These are phyloP conservation scores for Chalciporus piperatus DNA, from an alignment of 768 basidiomycete species.

Conservation along the genomic window DNA sequence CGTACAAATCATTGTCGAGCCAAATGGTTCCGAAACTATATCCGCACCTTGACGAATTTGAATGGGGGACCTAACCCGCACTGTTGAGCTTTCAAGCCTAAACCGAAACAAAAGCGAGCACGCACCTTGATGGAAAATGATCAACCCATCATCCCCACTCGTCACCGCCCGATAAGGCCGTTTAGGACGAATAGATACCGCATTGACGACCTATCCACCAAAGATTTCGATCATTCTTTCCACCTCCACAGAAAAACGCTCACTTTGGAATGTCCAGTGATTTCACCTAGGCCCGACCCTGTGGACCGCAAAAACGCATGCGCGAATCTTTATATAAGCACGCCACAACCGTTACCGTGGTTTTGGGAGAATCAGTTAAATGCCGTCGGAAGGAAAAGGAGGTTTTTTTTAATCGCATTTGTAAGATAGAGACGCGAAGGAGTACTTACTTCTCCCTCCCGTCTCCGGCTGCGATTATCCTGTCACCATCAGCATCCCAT, in stretches of 20 bases:
- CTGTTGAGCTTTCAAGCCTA: not conserved
- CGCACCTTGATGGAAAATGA: slow-evolving; percentile 79
- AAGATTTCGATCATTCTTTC: not conserved
- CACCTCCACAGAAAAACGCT: not conserved
- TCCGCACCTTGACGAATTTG: slow-evolving; percentile 77
- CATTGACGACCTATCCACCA: slow-evolving; percentile 66
- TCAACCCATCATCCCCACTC: slow-evolving; percentile 76
- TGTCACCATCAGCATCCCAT: slow-evolving; percentile 96
- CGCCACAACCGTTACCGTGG: not conserved
- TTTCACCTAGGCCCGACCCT: slow-evolving; percentile 84
- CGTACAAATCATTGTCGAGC: not conserved
- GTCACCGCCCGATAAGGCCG: slow-evolving; percentile 91
- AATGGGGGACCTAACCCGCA: slow-evolving; percentile 64
- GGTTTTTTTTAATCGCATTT: no score
- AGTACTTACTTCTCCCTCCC: slow-evolving; percentile 74
- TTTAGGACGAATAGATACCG: slow-evolving; percentile 83
- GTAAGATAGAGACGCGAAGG: not conserved
- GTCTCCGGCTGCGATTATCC: slow-evolving; percentile 93
- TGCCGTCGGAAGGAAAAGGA: not conserved
- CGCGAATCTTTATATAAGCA: slow-evolving; percentile 55
- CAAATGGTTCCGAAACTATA: not conserved
- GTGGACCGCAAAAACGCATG: slow-evolving; percentile 81
- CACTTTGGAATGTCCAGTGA: slow-evolving; percentile 88
- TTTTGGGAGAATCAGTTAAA: not conserved
- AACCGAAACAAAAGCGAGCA: not conserved